phyloP scores from a whole-genome alignment of 2,329 filamentous ascomycete genomes.

The Colletotrichum trifolii region DNA sequence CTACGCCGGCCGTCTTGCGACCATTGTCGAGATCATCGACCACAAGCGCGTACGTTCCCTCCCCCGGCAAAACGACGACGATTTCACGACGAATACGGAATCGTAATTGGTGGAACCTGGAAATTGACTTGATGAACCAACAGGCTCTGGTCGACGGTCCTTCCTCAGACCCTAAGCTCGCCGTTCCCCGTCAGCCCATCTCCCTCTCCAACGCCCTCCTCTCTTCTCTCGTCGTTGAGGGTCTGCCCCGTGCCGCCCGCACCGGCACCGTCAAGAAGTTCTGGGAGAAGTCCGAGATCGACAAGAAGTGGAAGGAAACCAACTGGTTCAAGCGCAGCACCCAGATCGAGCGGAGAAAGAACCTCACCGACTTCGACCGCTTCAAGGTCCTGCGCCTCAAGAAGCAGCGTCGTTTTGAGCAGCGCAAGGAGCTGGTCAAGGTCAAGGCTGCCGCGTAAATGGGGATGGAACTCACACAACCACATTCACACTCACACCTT shows the following conservation, averaged over 20 bases:
- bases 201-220: constrained; percentile 86
- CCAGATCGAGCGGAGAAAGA: constrained; percentile 86
- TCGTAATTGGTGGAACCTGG: neutral
- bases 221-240: constrained; percentile 87
- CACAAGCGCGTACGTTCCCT: constrained; percentile 95
- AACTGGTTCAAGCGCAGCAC: constrained; percentile 94
- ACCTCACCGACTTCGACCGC: constrained; percentile 97
- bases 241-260: constrained; percentile 87
- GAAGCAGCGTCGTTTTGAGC: constrained; percentile 99
- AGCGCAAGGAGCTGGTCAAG: constrained; percentile 96
- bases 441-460: constrained; percentile 83
- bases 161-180: constrained; percentile 80
- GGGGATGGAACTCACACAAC: constrained; percentile 30
- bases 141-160: constrained; percentile 98
- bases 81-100: neutral
- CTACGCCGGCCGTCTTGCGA: constrained; percentile 86
- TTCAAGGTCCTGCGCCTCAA: constrained; percentile 99
- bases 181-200: constrained; percentile 88
- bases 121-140: constrained; percentile 26
- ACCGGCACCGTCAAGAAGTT: constrained; percentile 84
- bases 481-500: constrained; percentile 22
- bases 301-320: constrained; percentile 91
- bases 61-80: constrained; percentile 19
- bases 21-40: constrained; percentile 99
- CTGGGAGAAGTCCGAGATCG: constrained; percentile 93